phyloP scores from a whole-genome alignment of 257 asterid genomes.

The Eustoma russellianum region DNA sequence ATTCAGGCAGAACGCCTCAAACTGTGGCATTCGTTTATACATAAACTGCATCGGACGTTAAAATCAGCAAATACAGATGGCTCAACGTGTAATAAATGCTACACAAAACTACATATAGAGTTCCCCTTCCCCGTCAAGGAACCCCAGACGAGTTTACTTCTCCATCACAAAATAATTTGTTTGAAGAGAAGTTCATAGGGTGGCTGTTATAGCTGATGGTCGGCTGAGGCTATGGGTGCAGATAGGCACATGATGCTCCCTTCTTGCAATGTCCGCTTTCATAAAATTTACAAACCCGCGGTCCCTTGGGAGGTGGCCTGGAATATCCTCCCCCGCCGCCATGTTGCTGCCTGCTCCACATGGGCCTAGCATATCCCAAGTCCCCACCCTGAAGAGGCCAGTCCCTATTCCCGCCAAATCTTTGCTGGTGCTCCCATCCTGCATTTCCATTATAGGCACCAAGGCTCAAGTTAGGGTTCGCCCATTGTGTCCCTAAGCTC shows the following conservation, averaged over 20 bases:
- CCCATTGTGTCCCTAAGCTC: slow-evolving; percentile 43
- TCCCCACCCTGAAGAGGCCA: slow-evolving; percentile 52
- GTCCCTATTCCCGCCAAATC: slow-evolving; percentile 60
- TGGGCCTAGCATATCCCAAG: slow-evolving; percentile 40
- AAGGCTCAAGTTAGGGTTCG: slow-evolving; percentile 34
- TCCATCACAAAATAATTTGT: slow-evolving; percentile 8
- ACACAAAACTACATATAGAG: no score
- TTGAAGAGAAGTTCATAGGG: neutral
- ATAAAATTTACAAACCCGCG: slow-evolving; percentile 77
- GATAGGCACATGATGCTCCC: slow-evolving; percentile 83
- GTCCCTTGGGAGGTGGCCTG: slow-evolving; percentile 59
- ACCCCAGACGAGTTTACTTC: no score
- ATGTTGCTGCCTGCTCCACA: slow-evolving; percentile 58
- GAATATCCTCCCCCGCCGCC: slow-evolving; percentile 59
- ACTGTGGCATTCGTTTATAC: no score
- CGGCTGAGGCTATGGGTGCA: slow-evolving; percentile 46
- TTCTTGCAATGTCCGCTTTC: slow-evolving; percentile 89
- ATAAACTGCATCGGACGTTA: no score
- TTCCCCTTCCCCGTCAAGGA: no score
- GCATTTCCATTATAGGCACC: slow-evolving; percentile 38
- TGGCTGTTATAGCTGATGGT: neutral
- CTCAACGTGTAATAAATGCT: no score
- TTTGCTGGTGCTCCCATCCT: slow-evolving; percentile 70
- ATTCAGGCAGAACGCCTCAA: no score
- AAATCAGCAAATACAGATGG: no score